Base-by-base conservation (phyloP, 2,329 filamentous ascomycete genomes). In the Alternaria sp. region DNA sequence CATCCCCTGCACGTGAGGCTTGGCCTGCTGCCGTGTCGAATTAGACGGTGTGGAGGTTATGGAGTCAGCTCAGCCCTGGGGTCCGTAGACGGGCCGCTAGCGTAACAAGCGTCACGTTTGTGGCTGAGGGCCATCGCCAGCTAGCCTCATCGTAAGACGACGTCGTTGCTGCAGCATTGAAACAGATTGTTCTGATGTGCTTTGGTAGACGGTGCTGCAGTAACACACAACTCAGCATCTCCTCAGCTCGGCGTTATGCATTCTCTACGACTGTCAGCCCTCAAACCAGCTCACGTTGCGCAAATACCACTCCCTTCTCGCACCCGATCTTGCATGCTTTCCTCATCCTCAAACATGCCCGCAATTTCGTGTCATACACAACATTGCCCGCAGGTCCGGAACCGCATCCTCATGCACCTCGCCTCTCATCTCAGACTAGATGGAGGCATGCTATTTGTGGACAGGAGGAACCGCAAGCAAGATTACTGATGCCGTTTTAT, bases 21-120 rank as follows among this genome's bases (percentile, higher is more conserved):
- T 54, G 55, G 51, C 44, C 31, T n/a, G 31, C 41, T 31, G 50
- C 40, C n/a, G 36, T 41, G 36, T 53, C 41, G 50, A 57, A 57
- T 57, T 54, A 53, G 41, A 53, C 42, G 41, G 21, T 17, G 41
- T 34, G 42, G 50, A 41, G n/a, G 39, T 13, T 29, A 36, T 29
- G 36, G 36, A 31, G 34, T 58, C 41, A 57, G 54, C 54, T 48
- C 50, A 40, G 50, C 51, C 51, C 42, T 44, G 28, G 13, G 31
- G 39, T 37, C 51, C 56, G 51, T 23, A 36, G 23, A 44, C 45
- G 28, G 39, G 49, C 54, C 40, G 51, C 23, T 31, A 49, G 44
- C 55, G 34, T 34, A 24, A 39, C 23, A 53, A 42, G 40, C 36
- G 49, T 44, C 46, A 13, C 24, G 44, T 36, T 17, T 23, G 29